Percentiles rank a stretch among this genome's conserved stretches.
phyloP scores from a whole-genome alignment of 139 green algal species.

The Chlamydomonas schloesseri region DNA sequence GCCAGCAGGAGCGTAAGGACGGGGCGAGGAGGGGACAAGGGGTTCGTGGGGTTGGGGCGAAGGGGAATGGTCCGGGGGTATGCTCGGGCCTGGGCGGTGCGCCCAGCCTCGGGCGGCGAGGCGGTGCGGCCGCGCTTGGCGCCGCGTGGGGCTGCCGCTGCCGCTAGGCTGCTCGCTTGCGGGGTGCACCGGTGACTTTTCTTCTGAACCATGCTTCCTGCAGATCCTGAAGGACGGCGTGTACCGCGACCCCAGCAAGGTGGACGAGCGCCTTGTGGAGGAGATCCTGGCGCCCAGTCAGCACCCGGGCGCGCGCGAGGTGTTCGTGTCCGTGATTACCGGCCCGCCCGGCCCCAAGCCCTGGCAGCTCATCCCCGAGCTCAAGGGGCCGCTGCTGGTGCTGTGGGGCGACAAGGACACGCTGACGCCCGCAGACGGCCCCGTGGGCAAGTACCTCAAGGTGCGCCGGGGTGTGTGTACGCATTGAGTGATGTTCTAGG shows the following conservation, averaged over 20 bases:
- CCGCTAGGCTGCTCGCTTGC: no score
- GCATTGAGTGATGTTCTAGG: no score
- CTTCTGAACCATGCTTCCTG: no score
- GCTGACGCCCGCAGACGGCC: conserved; percentile 91
- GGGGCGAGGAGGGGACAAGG: background rate
- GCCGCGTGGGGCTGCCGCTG: no score
- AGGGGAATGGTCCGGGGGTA: background rate
- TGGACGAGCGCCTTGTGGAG: conserved; percentile 73
- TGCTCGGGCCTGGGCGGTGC: no score
- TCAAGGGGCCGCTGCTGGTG: conserved; percentile 77
- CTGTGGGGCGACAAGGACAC: conserved; percentile 90
- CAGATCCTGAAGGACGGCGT: conserved; percentile 70
- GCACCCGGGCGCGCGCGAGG: conserved; percentile 82
- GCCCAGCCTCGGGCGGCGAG: no score
- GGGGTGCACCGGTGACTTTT: no score
- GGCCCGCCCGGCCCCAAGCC: conserved; percentile 88
- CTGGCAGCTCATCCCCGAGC: conserved; percentile 72
- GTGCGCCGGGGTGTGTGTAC: no score
- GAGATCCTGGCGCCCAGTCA: conserved; percentile 71
- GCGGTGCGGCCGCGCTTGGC: no score
- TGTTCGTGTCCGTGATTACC: conserved; percentile 92
- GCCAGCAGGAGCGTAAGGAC: background rate
- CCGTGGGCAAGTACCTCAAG: conserved; percentile 87
- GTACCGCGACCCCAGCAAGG: conserved; percentile 59
- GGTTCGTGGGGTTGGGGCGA: no score